These are phyloP conservation scores for Globisporangium megalacanthum DNA, from an alignment of 352 stramenopile species.

Conservation along the genomic window DNA sequence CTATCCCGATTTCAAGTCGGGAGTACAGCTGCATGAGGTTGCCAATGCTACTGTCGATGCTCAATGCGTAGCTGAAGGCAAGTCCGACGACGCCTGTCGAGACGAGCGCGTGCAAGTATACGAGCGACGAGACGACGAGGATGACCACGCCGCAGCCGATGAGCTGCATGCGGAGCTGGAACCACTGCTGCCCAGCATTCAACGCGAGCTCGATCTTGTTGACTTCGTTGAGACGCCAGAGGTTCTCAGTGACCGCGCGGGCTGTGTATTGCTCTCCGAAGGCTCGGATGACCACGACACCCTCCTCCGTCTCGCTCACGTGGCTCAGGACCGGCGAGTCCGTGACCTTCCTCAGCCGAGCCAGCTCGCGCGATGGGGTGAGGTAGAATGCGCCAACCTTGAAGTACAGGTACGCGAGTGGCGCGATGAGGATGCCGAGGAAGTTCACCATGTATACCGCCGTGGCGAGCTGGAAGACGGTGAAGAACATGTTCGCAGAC, in stretches of 20 bases:
- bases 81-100: not conserved
- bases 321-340: conserved; percentile 30
- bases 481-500: conserved; percentile 41
- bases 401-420: conserved; percentile 38
- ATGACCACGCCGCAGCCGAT: not conserved
- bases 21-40: not conserved
- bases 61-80: not conserved
- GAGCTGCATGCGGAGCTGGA: not conserved
- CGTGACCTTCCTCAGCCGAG: conserved; percentile 24
- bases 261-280: conserved; percentile 20
- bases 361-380: conserved; percentile 22
- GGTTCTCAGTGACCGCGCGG: conserved; percentile 20
- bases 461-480: conserved; percentile 50
- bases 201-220: not conserved
- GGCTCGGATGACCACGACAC: conserved; percentile 28
- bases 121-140: not conserved
- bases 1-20: not conserved
- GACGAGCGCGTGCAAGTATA: not conserved
- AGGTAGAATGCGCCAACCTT: conserved; percentile 27
- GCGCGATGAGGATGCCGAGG: conserved; percentile 56
- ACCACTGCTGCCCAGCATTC: not conserved
- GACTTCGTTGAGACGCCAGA: conserved; percentile 9
- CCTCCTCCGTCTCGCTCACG: conserved; percentile 28
- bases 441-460: conserved; percentile 64
- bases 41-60: not conserved